These are phyloP conservation scores for Neopestalotiopsis sp. DNA, from an alignment of 2,329 filamentous ascomycete genomes.

Conservation along the genomic window DNA sequence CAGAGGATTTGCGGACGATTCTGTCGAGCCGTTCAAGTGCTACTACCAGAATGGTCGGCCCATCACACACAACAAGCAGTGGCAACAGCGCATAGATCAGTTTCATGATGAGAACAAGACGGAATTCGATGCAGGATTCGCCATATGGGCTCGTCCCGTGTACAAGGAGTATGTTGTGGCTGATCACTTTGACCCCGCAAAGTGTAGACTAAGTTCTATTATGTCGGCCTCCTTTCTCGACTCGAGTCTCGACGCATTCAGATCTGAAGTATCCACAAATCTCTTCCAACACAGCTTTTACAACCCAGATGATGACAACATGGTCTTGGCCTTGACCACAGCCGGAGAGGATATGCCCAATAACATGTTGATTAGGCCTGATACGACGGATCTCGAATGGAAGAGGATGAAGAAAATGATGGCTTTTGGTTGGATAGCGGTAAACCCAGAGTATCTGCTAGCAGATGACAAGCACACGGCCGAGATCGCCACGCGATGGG, in stretches of 20 bases:
- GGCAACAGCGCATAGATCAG: not conserved
- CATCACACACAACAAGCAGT: not conserved
- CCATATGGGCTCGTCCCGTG: slow-evolving; percentile 2
- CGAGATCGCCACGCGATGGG: slow-evolving; percentile 25
- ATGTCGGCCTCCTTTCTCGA: slow-evolving; percentile 8
- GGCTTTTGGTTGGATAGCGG: slow-evolving; percentile 26
- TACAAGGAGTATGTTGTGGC: not conserved
- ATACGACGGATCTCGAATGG: slow-evolving; percentile 35
- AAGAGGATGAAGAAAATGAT: slow-evolving; percentile 32
- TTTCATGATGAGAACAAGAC: not conserved
- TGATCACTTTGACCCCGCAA: not conserved
- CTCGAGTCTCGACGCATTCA: slow-evolving; percentile 12
- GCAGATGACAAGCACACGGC: slow-evolving; percentile 20
- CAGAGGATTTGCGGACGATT: not conserved
- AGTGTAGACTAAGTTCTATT: not conserved
- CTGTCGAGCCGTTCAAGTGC: not conserved
- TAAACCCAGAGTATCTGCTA: slow-evolving; percentile 20
- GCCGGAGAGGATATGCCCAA: not conserved
- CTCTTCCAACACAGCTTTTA: slow-evolving; percentile 1
- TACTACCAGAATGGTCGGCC: not conserved
- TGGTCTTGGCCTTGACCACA: slow-evolving; percentile 25
- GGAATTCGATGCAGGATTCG: slow-evolving; percentile 6
- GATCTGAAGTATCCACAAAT: not conserved
- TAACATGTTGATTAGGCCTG: slow-evolving; percentile 27
- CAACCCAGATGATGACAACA: not conserved